phyloP scores from a whole-genome alignment of 2,329 filamentous ascomycete genomes.

The Exophiala viscosa region DNA sequence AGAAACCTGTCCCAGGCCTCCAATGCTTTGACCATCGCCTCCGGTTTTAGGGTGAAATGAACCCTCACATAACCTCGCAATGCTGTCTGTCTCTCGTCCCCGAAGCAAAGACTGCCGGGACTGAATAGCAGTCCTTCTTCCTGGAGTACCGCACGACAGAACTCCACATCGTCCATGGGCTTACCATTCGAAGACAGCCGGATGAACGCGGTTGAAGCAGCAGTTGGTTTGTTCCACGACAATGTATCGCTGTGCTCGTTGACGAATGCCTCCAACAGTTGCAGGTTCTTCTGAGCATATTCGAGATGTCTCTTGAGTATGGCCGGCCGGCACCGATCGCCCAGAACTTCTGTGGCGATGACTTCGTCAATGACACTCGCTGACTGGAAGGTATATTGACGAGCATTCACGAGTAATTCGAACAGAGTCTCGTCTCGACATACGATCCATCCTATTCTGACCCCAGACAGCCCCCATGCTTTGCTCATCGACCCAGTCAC shows the following conservation, averaged over 20 bases:
- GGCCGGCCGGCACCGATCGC: constrained; percentile 57
- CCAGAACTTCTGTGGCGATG: constrained; percentile 71
- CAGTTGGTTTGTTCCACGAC: constrained; percentile 69
- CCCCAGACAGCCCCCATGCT: constrained; percentile 76
- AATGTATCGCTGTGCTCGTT: constrained; percentile 57
- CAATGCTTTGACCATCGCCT: constrained; percentile 13
- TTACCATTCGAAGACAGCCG: constrained; percentile 57
- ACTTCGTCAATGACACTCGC: constrained; percentile 77
- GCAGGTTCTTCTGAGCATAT: constrained; percentile 65
- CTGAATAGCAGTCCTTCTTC: constrained; percentile 70
- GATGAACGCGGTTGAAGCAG: constrained; percentile 75
- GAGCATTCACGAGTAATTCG: constrained; percentile 58
- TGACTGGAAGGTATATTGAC: constrained; percentile 84
- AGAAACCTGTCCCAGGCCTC: constrained; percentile 17
- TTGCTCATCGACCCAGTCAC: constrained; percentile 82
- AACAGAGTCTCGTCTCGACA: constrained; percentile 63
- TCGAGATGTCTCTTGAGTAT: constrained; percentile 61
- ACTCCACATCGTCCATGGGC: constrained; percentile 65
- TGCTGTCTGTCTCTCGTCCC: constrained; percentile 32
- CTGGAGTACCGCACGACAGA: constrained; percentile 66
- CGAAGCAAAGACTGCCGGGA: constrained; percentile 72
- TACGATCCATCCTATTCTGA: constrained; percentile 79
- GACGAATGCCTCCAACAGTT: constrained; percentile 61
- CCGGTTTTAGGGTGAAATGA: constrained; percentile 18
- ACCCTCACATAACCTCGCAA: constrained; percentile 23